Base-by-base conservation (phyloP, 345 rosid species). In the Murraya paniculata region DNA sequence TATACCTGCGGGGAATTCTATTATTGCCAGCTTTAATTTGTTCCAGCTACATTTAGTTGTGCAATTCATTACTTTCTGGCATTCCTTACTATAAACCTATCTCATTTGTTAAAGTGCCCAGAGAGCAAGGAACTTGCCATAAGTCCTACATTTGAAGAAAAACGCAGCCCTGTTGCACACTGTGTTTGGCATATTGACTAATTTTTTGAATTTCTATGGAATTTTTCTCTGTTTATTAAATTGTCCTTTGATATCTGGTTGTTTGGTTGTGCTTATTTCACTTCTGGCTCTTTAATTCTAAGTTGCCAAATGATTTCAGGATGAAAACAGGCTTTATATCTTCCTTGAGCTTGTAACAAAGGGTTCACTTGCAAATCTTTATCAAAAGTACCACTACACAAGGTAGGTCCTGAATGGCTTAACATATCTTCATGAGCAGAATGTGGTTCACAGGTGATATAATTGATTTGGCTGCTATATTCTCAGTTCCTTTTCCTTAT, bases 261-360 rank as follows among this genome's bases (percentile, higher is more conserved):
- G 10, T 45, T 45, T 39, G 24, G 27, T 33, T 16, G 30, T 31
- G 16, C 50, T 41, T 22, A 1, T 64, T 22, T 74, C 39, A 19
- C 5, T 48, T 50, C 7, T 39, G 22, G 22, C 38, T 64, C n/a
- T 41, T 35, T 35, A 50, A n/a, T 50, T 36, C 50, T 53, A 31
- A 22, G 81, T 82, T 19, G 11, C 48, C 56, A 48, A 19, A n/a
- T 11, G 35, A 5, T 83, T 80, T 79, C 87, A 92, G 99, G 94
- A 90, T 75, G 93, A 82, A 33, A 86, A 91, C 28, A 91, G 86
- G 65, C 87, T 95, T 64, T 92, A 91, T 77, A 92, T 95, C 64
- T 95, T 93, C 76, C 89, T 95, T 25, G 96, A 95, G 89, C 89
- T 92, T 74, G 92, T 92, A 59, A 84, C 88, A 9, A 86, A 89